Base-by-base conservation (phyloP, 2,329 filamentous ascomycete genomes). In the Sphaerulina vaccinii region DNA sequence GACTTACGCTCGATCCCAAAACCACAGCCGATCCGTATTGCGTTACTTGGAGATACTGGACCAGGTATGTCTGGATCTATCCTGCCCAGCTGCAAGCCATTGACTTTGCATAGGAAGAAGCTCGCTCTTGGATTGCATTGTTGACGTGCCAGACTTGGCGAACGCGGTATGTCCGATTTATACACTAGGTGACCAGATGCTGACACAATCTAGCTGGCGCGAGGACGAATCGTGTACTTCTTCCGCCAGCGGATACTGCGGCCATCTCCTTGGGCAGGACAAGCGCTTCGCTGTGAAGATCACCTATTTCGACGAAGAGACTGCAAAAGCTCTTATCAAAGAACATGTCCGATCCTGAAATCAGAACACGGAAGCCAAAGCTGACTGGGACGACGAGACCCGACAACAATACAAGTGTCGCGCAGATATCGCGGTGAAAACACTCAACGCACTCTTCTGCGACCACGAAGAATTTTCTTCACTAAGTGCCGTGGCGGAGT, bases 121-220 rank as follows among this genome's bases (percentile, higher is more conserved):
- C 51, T 64, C 59, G 1, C 40, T 64, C 1, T 37, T 66, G 6
- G 65, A 64, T 32, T 52, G 59, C 0, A 3, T 67, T 6, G 45
- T 55, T 4, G 60, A 59, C 16, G 47, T 52, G 1, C 49, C 50
- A 0, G 33, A 54, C 18, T 33, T 66, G 1, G 57, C 65, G 13
- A 60, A 55, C 42, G 51, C 57, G 19, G 50, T 52, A 42, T 32
- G 41, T 29, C 37, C 40, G 21, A 3, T 29, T 41, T 9, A 4
- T 39, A 19, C 18, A n/a, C 29, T 7, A 10, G 13, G 7, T 29
- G n/a, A n/a, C n/a, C n/a, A n/a, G n/a, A 7, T 13, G 27, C 48
- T 51, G 27, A 39, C 41, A 16, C 27, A 9, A 5, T 37, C 7
- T 18, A 52, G 43, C n/a, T 56, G 9, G 27, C 22, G n/a, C 7